Evolutionary conservation across 306 rosid species (phyloP).

Genomic region (Macrotyloma uniflorum): DNA sequence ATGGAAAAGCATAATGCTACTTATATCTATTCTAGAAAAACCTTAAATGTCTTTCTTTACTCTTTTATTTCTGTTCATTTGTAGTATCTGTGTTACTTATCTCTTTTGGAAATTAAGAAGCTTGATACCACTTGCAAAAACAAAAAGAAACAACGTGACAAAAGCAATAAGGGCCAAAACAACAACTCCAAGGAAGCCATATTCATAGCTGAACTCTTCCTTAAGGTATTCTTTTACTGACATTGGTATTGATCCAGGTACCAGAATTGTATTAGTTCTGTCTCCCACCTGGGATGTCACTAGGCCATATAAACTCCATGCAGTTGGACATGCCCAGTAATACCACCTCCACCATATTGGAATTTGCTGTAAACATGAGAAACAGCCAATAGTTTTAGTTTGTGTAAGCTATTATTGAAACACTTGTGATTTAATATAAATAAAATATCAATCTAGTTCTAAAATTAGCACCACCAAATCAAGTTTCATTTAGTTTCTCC

Average conservation of each 20-base stretch:
- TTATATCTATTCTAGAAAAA: not conserved
- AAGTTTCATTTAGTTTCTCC: too few species aligned
- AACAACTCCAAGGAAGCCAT: conserved; percentile 57
- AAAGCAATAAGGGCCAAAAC: conserved; percentile 55
- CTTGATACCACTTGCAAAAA: conserved; percentile 60
- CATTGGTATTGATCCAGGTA: conserved; percentile 42
- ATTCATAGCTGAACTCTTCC: conserved; percentile 43
- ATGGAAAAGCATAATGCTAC: not conserved
- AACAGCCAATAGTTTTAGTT: conserved; percentile 1
- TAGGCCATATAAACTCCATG: conserved; percentile 62
- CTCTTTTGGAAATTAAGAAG: conserved; percentile 58
- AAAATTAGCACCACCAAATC: not conserved
- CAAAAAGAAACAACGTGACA: conserved; percentile 41
- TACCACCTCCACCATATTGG: conserved; percentile 77
- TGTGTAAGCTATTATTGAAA: not conserved
- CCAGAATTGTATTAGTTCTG: conserved; percentile 30
- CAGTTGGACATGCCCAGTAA: conserved; percentile 59
- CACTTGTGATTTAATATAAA: not conserved
- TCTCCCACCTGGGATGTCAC: conserved; percentile 65
- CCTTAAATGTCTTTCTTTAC: not conserved
- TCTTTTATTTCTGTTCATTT: not conserved
- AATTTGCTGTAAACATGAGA: conserved; percentile 49
- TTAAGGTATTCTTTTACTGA: conserved; percentile 47
- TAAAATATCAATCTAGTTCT: not conserved
- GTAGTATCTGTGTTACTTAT: conserved; percentile 12